A percentile compares a stretch with the other conserved stretches of the same genome.
Evolutionary conservation across 768 basidiomycete species (phyloP).

Genomic region (Tulasnella sp.): DNA sequence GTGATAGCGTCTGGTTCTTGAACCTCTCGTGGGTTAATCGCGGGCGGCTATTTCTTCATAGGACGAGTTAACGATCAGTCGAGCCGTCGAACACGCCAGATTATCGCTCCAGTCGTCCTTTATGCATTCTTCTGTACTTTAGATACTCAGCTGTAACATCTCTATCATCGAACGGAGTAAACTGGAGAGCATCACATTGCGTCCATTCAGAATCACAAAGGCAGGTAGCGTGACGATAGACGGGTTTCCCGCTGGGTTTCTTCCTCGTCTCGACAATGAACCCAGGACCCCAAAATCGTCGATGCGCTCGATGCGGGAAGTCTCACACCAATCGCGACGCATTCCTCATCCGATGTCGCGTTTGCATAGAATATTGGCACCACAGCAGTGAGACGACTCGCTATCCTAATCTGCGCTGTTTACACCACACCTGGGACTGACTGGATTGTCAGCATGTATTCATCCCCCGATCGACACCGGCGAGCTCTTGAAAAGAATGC

Average conservation of each 20-base stretch:
- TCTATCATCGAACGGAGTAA: neutral
- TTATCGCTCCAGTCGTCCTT: neutral
- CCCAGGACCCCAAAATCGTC: neutral
- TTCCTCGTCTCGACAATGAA: neutral
- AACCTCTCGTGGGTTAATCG: too few species aligned
- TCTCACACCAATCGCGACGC: neutral
- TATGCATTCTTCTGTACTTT: too few species aligned
- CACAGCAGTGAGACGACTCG: neutral
- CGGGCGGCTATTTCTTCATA: neutral
- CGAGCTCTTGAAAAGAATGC: neutral
- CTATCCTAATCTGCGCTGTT: neutral
- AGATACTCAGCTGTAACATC: neutral
- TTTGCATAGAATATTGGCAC: neutral
- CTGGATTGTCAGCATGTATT: neutral
- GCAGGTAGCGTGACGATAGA: neutral
- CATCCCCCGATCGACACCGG: neutral
- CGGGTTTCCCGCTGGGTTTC: neutral
- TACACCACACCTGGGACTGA: neutral
- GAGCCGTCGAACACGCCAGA: neutral
- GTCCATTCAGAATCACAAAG: neutral
- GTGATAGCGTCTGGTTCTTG: too few species aligned
- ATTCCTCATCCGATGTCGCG: neutral
- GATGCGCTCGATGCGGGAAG: neutral
- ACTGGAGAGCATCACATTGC: neutral
- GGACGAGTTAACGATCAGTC: neutral